Base-by-base conservation (phyloP, 352 stramenopile species). In the Globisporangium recalcitrans region DNA sequence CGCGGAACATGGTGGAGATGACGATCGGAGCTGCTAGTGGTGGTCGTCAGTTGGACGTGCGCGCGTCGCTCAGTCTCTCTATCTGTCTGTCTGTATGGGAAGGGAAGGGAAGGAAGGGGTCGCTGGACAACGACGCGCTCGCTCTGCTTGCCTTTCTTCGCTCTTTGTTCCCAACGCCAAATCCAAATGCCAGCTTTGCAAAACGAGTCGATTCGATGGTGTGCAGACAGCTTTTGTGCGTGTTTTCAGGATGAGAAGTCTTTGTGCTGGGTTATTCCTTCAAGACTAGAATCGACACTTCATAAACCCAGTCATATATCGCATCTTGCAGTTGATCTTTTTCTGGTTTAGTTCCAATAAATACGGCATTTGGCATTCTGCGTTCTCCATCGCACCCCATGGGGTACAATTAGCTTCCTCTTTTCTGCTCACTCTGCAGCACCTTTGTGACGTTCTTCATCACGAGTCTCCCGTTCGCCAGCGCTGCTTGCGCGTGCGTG, bases 1-100 rank as follows among this genome's bases (percentile, higher is more conserved):
- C 68, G 58, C 78, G 82, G 57, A 93, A 93, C 83, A 93, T 93
- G 58, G 21, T 21, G 26, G 21, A 46, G 38, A 21, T n/a, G 38
- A 46, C 16, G 38, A 11, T 16, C 19, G 13, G 3, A 19, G 34
- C 34, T 38, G 32, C 32, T 38, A 10, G 5, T 40, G 34, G 1
- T 40, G 13, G 2, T 19, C 11, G 4, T 16, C 34, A 40, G 34
- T 7, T 40, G 4, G 11, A 7, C 34, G 34, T 40, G 13, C n/a
- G n/a, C n/a, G n/a, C n/a, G n/a, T n/a, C n/a, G n/a, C n/a, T n/a
- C n/a, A n/a, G n/a, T n/a, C n/a, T n/a, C n/a, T n/a, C n/a, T n/a
- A n/a, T n/a, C n/a, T n/a, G n/a, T n/a, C n/a, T n/a, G n/a, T n/a
- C n/a, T n/a, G n/a, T n/a, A n/a, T n/a, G n/a, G n/a, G n/a, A n/a